Conservation (phyloP, 2,329 filamentous ascomycete species). For the Cladosporium cucumerinum region DNA sequence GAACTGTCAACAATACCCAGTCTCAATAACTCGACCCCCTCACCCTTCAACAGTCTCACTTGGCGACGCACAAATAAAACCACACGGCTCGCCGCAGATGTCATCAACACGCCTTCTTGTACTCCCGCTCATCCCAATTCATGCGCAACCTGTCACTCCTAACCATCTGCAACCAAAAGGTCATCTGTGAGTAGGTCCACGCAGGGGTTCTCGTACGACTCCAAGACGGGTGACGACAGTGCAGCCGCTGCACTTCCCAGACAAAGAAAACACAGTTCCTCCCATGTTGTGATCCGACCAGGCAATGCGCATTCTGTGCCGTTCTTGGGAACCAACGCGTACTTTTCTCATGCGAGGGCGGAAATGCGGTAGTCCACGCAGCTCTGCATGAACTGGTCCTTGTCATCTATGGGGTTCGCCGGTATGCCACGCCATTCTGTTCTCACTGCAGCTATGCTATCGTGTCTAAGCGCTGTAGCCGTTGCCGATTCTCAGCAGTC, state of each 20-base stretch:
- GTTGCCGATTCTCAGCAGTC: background rate
- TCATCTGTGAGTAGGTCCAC: constrained; percentile 4
- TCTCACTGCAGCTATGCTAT: background rate
- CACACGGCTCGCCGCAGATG: constrained; percentile 16
- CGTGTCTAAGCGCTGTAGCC: constrained; percentile 1
- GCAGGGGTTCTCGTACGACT: constrained; percentile 9
- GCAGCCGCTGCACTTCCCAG: constrained; percentile 1
- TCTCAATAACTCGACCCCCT: background rate
- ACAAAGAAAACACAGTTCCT: constrained; percentile 2
- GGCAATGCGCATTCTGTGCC: background rate
- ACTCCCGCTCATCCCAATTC: background rate
- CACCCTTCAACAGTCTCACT: background rate
- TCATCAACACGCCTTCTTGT: constrained; percentile 4
- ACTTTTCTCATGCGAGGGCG: background rate
- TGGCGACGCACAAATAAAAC: constrained; percentile 13
- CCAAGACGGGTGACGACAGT: background rate
- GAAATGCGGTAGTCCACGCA: background rate
- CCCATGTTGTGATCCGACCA: background rate
- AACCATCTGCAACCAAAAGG: constrained; percentile 6
- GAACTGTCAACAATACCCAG: background rate
- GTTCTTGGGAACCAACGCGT: background rate
- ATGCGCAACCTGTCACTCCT: constrained; percentile 12
- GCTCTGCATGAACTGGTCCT: constrained; percentile 11
- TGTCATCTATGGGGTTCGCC: background rate
- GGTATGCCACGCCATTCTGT: background rate